Conservation (phyloP, 208 protist genomes). For the Crithidia mellificae region DNA sequence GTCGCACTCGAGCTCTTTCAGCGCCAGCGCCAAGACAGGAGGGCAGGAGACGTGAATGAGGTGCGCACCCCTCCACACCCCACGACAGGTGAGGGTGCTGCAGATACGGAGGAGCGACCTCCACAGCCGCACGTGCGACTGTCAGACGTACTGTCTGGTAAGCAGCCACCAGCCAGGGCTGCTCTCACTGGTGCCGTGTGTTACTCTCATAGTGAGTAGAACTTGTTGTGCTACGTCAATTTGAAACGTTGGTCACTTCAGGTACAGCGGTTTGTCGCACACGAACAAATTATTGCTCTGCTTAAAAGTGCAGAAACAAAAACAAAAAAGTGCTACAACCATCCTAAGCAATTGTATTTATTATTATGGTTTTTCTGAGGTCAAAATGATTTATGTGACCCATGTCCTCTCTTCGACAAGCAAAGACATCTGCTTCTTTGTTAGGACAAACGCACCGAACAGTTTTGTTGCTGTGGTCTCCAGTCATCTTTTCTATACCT, state of each 20-base stretch:
- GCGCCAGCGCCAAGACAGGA: neutral
- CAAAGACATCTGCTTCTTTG: too few relatives aligned
- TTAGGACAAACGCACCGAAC: too few relatives aligned
- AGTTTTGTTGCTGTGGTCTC: too few relatives aligned
- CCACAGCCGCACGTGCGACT: neutral
- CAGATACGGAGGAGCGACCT: neutral
- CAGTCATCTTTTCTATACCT: too few relatives aligned
- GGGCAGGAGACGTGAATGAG: neutral
- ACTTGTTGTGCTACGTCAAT: neutral
- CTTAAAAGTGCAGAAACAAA: too few relatives aligned
- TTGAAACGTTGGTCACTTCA: neutral
- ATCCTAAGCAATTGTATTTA: too few relatives aligned
- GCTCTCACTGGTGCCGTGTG: conserved; percentile 4
- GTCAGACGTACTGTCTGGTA: neutral
- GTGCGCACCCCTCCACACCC: neutral
- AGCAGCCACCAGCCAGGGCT: neutral
- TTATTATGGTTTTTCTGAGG: too few relatives aligned
- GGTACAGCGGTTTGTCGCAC: too few relatives aligned
- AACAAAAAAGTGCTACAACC: too few relatives aligned
- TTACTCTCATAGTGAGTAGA: neutral
- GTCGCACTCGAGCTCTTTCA: neutral
- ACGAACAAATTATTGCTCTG: too few relatives aligned
- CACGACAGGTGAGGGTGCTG: neutral
- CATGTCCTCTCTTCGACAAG: too few relatives aligned
- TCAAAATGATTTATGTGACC: too few relatives aligned